Conservation (phyloP, 2,329 filamentous ascomycete species). For the Paracorniculantispora psalliotae region DNA sequence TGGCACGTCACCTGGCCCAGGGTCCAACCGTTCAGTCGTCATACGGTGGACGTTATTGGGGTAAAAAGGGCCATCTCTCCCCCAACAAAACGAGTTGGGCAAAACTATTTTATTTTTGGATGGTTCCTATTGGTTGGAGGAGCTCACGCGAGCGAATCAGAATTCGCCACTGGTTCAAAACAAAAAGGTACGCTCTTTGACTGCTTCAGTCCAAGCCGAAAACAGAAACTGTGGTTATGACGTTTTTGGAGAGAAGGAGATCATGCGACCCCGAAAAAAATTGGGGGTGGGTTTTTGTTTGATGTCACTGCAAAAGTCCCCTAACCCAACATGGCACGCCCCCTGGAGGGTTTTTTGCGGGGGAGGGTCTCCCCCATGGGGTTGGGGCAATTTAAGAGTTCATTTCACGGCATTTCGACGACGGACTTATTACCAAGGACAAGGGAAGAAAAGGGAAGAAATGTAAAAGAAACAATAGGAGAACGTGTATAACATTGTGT, state of each 20-base stretch:
- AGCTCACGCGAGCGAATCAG: conserved; percentile 1
- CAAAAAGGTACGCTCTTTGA: too few species aligned
- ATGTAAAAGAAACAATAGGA: too few species aligned
- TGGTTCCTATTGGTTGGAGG: too few species aligned
- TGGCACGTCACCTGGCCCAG: neutral
- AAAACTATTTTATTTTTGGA: too few species aligned
- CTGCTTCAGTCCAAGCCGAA: too few species aligned
- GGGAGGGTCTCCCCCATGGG: neutral
- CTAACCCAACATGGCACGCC: neutral
- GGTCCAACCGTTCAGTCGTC: neutral
- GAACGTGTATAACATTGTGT: too few species aligned
- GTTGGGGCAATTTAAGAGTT: neutral
- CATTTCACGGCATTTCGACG: neutral
- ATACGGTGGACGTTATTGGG: neutral
- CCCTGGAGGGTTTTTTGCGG: neutral
- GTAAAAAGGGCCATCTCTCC: neutral
- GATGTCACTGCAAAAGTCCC: neutral
- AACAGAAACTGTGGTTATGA: neutral
- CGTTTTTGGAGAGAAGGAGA: neutral
- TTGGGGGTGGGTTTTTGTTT: neutral
- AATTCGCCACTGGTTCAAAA: neutral
- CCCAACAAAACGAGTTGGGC: conserved; percentile 4
- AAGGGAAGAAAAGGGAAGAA: neutral
- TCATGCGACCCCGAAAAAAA: neutral
- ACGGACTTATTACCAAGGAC: neutral